Evolutionary conservation across 75 land plant genomes (phyloP), one percentile per base, ranked within the genome.

Genomic region (Cupressus sempervirens): DNA sequence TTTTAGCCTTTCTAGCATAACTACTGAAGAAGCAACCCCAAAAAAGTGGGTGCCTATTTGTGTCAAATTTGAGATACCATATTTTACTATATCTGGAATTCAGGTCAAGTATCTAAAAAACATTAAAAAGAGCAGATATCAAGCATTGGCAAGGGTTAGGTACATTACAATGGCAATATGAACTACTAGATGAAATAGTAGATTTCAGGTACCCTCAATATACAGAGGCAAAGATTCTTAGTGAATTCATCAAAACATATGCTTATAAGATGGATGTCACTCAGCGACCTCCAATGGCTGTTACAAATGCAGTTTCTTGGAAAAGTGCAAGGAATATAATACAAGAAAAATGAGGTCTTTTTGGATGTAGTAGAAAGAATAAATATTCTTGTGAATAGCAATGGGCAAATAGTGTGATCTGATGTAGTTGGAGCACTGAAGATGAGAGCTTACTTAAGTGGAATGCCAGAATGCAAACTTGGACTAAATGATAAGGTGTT

Each of bases 291-390:
- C 99, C 99, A 13, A 98, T 98, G 99, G 99, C 98, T 79, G 99
- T 98, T 7, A 98, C 99, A 84, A 98, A 98, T 92, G 99, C 99
- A n/a, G 99, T 98, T 54, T 98, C 99, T 50, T 98, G 99, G 99
- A 92, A 97, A 14, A 98, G 98, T 92, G 99, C n/a, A 98, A 91
- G 98, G 98, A 53, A 98, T 98, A 72, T 87, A 84, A 4, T 95
- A 98, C 93, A 98, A 98, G 90, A 98, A 98, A 88, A 98, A 98
- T 89, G 99, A 98, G 99, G 99, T 98, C 20, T 98, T 98, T 76
- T 91, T 98, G 88, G 99, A 98, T 91, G 99, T 98, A 36, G 99
- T 98, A n/a, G 99, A 98, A 86, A 96, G 96, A 88, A 98, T 98
- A 38, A 98, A 98, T 84, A 98, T 98, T 84, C 95, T 96, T 88